A percentile compares a stretch with the other conserved stretches of the same genome.
Conservation (phyloP, 345 rosid genomes). For the Eucalyptus urophylla region DNA sequence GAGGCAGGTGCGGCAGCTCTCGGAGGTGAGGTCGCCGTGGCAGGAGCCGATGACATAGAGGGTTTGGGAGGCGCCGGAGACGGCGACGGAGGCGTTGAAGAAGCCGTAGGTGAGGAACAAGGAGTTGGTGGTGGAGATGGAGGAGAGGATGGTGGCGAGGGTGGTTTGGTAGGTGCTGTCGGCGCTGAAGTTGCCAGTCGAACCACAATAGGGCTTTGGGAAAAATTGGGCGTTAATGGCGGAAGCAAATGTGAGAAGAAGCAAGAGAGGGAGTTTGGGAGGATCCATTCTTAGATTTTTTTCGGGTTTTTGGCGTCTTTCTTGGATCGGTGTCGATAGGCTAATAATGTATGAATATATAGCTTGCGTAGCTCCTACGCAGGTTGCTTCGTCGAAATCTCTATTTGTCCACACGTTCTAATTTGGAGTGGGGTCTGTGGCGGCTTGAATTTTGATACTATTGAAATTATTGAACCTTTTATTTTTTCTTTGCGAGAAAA, state of each 20-base stretch:
- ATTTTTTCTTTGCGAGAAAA: not conserved
- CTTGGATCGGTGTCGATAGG: not conserved
- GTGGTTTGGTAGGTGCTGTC: too few species aligned
- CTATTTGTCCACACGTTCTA: not conserved
- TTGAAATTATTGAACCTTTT: too few species aligned
- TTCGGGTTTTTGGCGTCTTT: not conserved
- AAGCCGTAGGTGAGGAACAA: too few species aligned
- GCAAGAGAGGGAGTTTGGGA: not conserved
- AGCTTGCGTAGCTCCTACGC: not conserved
- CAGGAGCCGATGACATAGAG: too few species aligned
- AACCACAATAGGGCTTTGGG: too few species aligned
- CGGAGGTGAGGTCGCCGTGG: too few species aligned
- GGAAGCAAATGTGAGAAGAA: too few species aligned
- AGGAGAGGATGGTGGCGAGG: accelerated
- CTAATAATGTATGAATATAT: not conserved
- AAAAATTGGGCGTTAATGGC: accelerated
- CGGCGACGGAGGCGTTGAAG: too few species aligned
- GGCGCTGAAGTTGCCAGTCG: too few species aligned
- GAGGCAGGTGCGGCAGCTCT: too few species aligned
- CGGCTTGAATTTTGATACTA: not conserved
- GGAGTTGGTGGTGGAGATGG: too few species aligned
- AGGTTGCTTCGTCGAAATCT: not conserved
- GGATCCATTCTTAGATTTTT: not conserved
- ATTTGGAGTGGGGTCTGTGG: not conserved
- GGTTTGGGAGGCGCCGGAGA: too few species aligned